phyloP scores from a whole-genome alignment of 768 basidiomycete species.

The Albatrellus ellisii region DNA sequence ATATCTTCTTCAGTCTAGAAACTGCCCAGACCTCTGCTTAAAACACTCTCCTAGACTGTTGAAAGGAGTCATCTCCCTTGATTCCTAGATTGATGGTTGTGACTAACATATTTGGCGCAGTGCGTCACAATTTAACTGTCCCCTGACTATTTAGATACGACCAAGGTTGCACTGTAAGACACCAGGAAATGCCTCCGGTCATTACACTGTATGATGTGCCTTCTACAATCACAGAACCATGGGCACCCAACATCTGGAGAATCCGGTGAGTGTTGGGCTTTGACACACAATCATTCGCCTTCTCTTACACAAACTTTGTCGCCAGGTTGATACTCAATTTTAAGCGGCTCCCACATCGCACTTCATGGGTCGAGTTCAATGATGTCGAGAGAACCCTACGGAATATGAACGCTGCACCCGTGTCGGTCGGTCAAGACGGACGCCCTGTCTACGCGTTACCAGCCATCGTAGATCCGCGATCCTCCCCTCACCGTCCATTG shows the following conservation, averaged over 20 bases:
- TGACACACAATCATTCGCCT: not conserved
- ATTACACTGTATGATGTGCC: constrained; percentile 60
- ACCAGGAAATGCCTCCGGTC: constrained; percentile 33
- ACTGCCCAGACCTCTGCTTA: too few relatives aligned
- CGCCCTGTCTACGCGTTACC: constrained; percentile 56
- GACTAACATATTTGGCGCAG: too few relatives aligned
- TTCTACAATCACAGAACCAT: constrained; percentile 47
- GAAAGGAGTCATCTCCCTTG: too few relatives aligned
- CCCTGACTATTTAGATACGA: constrained; percentile 1
- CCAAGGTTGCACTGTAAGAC: too few relatives aligned
- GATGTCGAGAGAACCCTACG: constrained; percentile 52
- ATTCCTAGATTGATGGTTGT: too few relatives aligned
- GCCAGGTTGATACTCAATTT: constrained; percentile 62
- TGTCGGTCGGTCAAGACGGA: constrained; percentile 39
- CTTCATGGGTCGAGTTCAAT: constrained; percentile 57
- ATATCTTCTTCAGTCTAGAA: too few relatives aligned
- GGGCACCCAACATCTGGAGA: constrained; percentile 68
- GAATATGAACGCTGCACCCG: constrained; percentile 46
- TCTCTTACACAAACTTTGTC: not conserved
- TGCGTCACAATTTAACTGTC: too few relatives aligned
- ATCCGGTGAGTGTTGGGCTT: constrained; percentile 32
- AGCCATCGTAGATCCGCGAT: constrained; percentile 47
- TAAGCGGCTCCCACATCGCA: constrained; percentile 58
- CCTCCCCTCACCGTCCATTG: constrained; percentile 28
- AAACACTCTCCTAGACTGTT: too few relatives aligned